phyloP scores from a whole-genome alignment of 768 basidiomycete species.

The Daedalea quercina region DNA sequence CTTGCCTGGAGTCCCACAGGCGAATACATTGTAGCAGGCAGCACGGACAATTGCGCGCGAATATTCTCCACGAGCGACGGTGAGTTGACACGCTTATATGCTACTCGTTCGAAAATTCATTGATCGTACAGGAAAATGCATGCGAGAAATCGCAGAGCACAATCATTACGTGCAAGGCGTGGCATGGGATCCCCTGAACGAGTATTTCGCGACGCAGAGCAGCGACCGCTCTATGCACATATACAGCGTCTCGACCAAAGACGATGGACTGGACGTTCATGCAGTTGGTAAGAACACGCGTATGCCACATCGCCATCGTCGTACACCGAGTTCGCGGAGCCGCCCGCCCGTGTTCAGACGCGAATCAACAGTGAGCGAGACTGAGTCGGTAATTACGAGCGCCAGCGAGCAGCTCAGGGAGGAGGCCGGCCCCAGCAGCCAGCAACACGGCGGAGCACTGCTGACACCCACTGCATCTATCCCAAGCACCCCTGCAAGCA shows the following conservation, averaged over 20 bases:
- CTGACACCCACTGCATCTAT: constrained; percentile 67
- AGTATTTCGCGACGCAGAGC: constrained; percentile 96
- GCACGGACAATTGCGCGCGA: constrained; percentile 91
- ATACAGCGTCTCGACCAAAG: constrained; percentile 73
- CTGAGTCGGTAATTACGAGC: constrained; percentile 49
- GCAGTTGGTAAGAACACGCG: constrained; percentile 85
- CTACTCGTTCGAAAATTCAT: too few relatives aligned
- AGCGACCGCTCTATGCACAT: constrained; percentile 96
- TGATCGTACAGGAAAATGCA: constrained; percentile 60
- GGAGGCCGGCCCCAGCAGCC: constrained; percentile 30
- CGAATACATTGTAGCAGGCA: constrained; percentile 91
- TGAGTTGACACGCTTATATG: constrained; percentile 24
- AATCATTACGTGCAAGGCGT: constrained; percentile 97
- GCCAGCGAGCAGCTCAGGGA: constrained; percentile 49
- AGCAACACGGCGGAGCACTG: constrained; percentile 31
- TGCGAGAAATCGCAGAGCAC: constrained; percentile 90
- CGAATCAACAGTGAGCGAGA: constrained; percentile 72
- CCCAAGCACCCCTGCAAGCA: constrained; percentile 54
- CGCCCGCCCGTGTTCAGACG: constrained; percentile 59
- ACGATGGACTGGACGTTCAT: constrained; percentile 83
- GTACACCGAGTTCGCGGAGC: constrained; percentile 56
- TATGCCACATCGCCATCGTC: constrained; percentile 62
- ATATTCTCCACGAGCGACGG: constrained; percentile 76
- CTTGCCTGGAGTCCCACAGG: constrained; percentile 96
- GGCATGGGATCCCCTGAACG: constrained; percentile 96